Evolutionary conservation across 108 stramenopile species (phyloP).

Genomic region (Bacterosira constricta): DNA sequence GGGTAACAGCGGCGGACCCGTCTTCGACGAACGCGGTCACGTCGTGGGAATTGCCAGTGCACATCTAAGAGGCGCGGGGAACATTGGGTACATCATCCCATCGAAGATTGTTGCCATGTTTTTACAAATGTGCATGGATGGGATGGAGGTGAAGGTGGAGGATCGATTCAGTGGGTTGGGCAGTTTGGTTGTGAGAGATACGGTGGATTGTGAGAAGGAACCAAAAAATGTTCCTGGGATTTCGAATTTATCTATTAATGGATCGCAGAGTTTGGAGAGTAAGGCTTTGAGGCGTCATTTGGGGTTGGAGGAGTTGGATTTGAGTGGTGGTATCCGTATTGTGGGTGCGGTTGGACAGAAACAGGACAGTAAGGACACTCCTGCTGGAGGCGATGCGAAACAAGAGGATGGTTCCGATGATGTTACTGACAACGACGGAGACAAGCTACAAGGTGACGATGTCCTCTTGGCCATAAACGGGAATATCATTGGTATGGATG

Average conservation of each 20-base stretch:
- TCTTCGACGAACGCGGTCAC: slow-evolving; percentile 60
- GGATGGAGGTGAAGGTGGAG: slow-evolving; percentile 23
- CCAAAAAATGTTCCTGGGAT: slow-evolving; percentile 50
- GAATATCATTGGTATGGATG: slow-evolving; percentile 43
- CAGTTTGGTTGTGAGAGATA: slow-evolving; percentile 16
- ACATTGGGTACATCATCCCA: slow-evolving; percentile 76
- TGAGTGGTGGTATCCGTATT: slow-evolving; percentile 44
- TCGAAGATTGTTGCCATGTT: slow-evolving; percentile 56
- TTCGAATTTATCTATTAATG: slow-evolving; percentile 24
- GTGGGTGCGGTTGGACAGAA: slow-evolving; percentile 1
- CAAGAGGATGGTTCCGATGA: neutral
- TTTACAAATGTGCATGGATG: slow-evolving; percentile 40
- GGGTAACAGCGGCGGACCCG: slow-evolving; percentile 69
- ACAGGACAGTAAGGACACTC: neutral
- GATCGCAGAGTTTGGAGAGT: slow-evolving; percentile 49
- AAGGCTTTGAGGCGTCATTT: slow-evolving; percentile 38
- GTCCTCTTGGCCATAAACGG: slow-evolving; percentile 43
- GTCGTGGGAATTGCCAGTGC: slow-evolving; percentile 73
- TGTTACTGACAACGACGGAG: neutral
- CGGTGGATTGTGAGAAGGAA: slow-evolving; percentile 1
- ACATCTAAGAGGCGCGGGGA: slow-evolving; percentile 45
- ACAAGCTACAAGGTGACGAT: slow-evolving; percentile 35
- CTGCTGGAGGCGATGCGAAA: neutral
- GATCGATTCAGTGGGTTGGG: slow-evolving; percentile 35
- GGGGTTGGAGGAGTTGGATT: slow-evolving; percentile 36